Base-by-base conservation (phyloP, 345 rosid genomes). In the Camelina neglecta region DNA sequence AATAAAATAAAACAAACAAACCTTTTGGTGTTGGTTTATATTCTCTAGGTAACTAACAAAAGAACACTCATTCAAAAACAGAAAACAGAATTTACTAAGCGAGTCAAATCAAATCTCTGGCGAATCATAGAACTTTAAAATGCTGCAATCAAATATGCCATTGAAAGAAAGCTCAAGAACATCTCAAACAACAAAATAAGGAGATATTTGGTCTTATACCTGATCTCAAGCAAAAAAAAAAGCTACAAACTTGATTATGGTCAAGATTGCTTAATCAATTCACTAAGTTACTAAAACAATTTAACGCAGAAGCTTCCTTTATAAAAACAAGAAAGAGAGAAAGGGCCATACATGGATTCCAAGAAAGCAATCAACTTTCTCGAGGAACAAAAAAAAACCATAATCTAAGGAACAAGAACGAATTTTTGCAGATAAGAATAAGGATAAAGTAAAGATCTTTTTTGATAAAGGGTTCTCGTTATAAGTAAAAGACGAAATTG, bases 291-390 rank as follows among this genome's bases (percentile, higher is more conserved):
- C 63, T 77, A 58, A 71, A 29, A 65, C 47, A 39, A 41, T 18
- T 16, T 36, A 65, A 57, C 54, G 6, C 23, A 58, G 18, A 36
- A 20, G 3, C 57, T 72, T 49, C 58, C 57, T 36, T 41, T 77
- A 29, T 29, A 71, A 48, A 58, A 54, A 26, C 44, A 71, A 39
- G 56, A 70, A 36, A 48, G 71, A 65, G 42, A 71, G 57, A 53
- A 29, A 29, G 31, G 49, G 57, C 4, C 31, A 18, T 8, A 45
- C 38, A 72, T 29, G 54, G 57, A 72, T 65, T 77, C 69, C 81
- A 72, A 77, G 73, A 77, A 77, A 77, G 77, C 23, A 72, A 60
- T 65, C 39, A 65, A 58, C 73, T 72, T 77, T 77, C 56, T 77
- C 73, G 81, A 77, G 81, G 26, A 77, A 65, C 53, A 54, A 71